Conservation (phyloP, 805 yeast species). For the Ascoidea rubescens region DNA sequence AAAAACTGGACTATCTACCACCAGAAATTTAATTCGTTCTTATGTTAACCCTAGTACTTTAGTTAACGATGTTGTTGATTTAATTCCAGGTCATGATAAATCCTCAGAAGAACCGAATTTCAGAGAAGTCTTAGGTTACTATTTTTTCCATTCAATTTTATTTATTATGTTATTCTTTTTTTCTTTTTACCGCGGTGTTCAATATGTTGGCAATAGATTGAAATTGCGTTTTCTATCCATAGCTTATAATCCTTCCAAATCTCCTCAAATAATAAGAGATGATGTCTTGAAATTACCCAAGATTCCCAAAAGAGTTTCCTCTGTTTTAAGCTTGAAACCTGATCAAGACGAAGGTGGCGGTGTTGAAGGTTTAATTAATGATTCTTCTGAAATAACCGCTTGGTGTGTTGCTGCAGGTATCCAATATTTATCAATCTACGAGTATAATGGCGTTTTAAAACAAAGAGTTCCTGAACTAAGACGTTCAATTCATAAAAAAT, state of each 20-base stretch:
- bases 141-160: slow-evolving; percentile 33
- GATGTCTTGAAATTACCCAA: slow-evolving; percentile 65
- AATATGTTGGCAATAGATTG: slow-evolving; percentile 35
- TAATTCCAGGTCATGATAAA: not conserved
- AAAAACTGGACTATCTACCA: too few species aligned
- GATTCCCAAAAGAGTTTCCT: slow-evolving; percentile 65
- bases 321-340: slow-evolving; percentile 57
- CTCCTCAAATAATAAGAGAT: slow-evolving; percentile 77
- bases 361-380: slow-evolving; percentile 62
- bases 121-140: slow-evolving; percentile 12
- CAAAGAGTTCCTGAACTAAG: slow-evolving; percentile 40
- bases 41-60: too few species aligned
- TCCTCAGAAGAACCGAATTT: not conserved
- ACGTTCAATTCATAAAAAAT: slow-evolving; percentile 39
- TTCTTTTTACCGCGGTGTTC: slow-evolving; percentile 38
- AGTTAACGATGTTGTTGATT: not conserved
- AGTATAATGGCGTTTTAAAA: slow-evolving; percentile 57
- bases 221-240: slow-evolving; percentile 44
- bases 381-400: slow-evolving; percentile 62
- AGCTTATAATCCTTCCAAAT: slow-evolving; percentile 55
- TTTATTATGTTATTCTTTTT: slow-evolving; percentile 39
- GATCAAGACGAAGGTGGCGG: slow-evolving; percentile 88
- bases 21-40: too few species aligned
- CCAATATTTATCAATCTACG: slow-evolving; percentile 59
- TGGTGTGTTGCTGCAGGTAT: slow-evolving; percentile 93